These are phyloP conservation scores for Vitis hybrid DNA, from an alignment of 177 flowering plant species.

Conservation along the genomic window DNA sequence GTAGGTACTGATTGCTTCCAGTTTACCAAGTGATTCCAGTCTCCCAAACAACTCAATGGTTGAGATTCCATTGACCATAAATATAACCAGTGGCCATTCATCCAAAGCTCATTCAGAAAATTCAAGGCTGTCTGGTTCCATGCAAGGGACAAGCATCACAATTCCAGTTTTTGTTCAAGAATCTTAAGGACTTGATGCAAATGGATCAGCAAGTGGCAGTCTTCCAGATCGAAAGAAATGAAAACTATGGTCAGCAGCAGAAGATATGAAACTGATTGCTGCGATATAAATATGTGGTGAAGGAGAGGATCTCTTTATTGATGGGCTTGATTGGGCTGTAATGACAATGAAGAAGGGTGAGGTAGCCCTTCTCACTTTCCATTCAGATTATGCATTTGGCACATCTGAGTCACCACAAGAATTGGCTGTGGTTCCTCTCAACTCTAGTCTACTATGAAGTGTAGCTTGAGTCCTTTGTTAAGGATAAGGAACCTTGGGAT, in stretches of 20 bases:
- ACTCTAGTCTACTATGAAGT: slow-evolving; percentile 77
- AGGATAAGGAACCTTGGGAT: slow-evolving; percentile 99
- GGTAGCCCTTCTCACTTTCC: slow-evolving; percentile 62
- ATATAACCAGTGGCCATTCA: slow-evolving; percentile 53
- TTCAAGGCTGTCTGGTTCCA: slow-evolving; percentile 24
- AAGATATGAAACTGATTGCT: slow-evolving; percentile 75
- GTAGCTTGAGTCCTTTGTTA: slow-evolving; percentile 79
- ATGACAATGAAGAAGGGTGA: slow-evolving; percentile 92
- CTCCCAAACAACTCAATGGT: slow-evolving; percentile 40
- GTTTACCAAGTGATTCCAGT: slow-evolving; percentile 40
- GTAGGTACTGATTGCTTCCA: slow-evolving; percentile 78
- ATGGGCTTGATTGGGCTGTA: slow-evolving; percentile 87
- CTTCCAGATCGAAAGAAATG: slow-evolving; percentile 55
- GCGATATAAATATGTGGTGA: slow-evolving; percentile 83
- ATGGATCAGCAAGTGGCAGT: slow-evolving; percentile 35
- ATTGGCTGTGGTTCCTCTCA: slow-evolving; percentile 76
- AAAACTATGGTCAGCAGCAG: slow-evolving; percentile 72
- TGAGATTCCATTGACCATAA: slow-evolving; percentile 78
- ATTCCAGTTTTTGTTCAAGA: slow-evolving; percentile 71
- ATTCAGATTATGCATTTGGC: slow-evolving; percentile 89
- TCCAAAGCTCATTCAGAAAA: slow-evolving; percentile 29
- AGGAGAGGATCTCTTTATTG: slow-evolving; percentile 72
- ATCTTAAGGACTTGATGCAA: slow-evolving; percentile 51
- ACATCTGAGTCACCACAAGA: slow-evolving; percentile 67
- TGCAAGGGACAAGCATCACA: slow-evolving; percentile 55